Conservation (phyloP, 1,139 yeast genomes). For the Candida mesenterica region DNA sequence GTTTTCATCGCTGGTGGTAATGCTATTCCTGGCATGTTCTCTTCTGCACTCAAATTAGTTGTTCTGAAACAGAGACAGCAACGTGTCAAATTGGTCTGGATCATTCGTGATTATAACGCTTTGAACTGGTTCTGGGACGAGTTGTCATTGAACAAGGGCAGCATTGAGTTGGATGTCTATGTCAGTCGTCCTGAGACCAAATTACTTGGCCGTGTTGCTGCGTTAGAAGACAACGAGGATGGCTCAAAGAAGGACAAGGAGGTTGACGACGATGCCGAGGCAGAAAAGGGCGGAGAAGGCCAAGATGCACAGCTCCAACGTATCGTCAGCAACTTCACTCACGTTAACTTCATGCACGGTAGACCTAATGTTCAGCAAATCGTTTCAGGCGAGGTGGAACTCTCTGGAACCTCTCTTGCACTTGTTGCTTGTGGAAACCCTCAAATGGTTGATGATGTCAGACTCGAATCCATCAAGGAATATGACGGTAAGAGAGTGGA, state of each 20-base stretch:
- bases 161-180: background rate
- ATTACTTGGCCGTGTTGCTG: conserved; percentile 2
- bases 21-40: conserved; percentile 48
- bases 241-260: background rate
- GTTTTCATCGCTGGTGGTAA: conserved; percentile 47
- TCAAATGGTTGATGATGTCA: conserved; percentile 44
- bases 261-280: background rate
- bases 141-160: background rate
- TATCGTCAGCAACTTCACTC: conserved; percentile 6
- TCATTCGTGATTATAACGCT: conserved; percentile 43
- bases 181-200: conserved; percentile 16
- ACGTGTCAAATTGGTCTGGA: conserved; percentile 49
- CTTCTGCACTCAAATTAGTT: conserved; percentile 32
- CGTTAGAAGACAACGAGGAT: conserved; percentile 1
- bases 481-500: conserved; percentile 29
- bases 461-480: conserved; percentile 7
- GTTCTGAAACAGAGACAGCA: conserved; percentile 7
- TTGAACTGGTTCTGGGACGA: conserved; percentile 44
- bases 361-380: conserved; percentile 32
- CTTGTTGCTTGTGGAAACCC: conserved; percentile 52
- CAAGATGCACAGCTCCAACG: background rate
- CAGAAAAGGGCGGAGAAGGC: background rate
- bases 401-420: conserved; percentile 33
- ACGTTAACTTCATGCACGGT: conserved; percentile 29
- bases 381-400: conserved; percentile 24